These are phyloP conservation scores for Leucocoprinus sp. DNA, from an alignment of 768 basidiomycete species.

Conservation along the genomic window DNA sequence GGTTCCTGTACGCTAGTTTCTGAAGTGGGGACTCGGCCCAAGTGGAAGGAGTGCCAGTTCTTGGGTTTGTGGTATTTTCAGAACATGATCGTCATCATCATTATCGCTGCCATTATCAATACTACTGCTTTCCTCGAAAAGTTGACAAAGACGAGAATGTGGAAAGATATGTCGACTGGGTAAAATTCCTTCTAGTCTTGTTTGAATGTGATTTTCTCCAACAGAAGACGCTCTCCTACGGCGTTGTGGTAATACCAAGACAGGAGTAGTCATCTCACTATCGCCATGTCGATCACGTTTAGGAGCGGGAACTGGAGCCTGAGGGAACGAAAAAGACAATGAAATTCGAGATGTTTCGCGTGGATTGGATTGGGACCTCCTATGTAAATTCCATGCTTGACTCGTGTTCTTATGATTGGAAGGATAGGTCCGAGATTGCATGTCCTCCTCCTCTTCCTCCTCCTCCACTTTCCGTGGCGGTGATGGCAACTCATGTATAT, in stretches of 20 bases:
- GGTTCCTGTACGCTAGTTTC: neutral
- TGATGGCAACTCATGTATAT: too few relatives aligned
- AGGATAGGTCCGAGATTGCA: too few relatives aligned
- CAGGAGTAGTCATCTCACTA: neutral
- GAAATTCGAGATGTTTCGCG: neutral
- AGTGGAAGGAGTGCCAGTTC: neutral
- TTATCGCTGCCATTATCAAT: neutral
- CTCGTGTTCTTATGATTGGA: neutral
- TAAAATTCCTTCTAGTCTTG: neutral
- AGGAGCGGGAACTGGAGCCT: too few relatives aligned
- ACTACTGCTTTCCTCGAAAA: neutral
- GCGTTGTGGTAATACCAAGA: neutral
- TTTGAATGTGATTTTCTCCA: conserved; percentile 10
- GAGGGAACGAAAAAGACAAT: too few relatives aligned
- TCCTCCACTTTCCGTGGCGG: too few relatives aligned
- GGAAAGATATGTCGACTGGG: conserved; percentile 3
- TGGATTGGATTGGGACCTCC: conserved; percentile 18
- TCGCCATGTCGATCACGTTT: too few relatives aligned
- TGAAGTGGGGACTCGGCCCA: neutral
- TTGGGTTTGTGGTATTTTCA: too few relatives aligned
- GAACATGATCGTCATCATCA: neutral
- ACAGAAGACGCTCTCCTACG: conserved; percentile 16
- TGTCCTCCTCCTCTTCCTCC: too few relatives aligned
- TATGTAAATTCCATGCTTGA: conserved; percentile 15
- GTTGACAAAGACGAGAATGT: neutral